Conservation (phyloP, 495 filamentous ascomycete genomes). For the Xylaria palmicola region DNA sequence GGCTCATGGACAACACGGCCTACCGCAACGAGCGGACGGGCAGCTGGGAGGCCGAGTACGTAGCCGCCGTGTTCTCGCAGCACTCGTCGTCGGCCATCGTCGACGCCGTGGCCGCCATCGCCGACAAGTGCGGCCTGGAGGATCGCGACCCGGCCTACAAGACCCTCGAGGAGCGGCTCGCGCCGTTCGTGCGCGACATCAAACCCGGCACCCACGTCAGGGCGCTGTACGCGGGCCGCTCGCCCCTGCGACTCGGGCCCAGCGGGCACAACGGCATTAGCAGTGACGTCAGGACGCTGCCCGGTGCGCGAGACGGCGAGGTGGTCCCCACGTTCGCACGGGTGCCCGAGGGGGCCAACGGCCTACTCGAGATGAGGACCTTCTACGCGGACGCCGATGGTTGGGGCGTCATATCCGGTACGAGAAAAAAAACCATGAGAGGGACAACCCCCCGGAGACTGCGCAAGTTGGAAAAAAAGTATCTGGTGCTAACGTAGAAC, state of each 20-base stretch:
- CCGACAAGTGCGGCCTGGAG: constrained; percentile 67
- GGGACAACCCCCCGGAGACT: no score
- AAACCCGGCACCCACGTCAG: constrained; percentile 65
- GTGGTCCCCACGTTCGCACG: constrained; percentile 45
- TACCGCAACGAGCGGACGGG: constrained; percentile 51
- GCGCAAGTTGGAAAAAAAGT: no score
- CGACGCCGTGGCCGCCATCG: constrained; percentile 66
- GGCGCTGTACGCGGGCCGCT: constrained; percentile 47
- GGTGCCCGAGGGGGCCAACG: constrained; percentile 46
- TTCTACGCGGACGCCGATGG: constrained; percentile 73
- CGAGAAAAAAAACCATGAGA: no score
- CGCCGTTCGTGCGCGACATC: constrained; percentile 74
- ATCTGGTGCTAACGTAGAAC: no score
- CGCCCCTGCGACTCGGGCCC: constrained; percentile 62
- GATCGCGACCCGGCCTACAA: constrained; percentile 60
- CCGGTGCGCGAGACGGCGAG: constrained; percentile 37
- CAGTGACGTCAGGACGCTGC: constrained; percentile 53
- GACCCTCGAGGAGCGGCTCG: constrained; percentile 67
- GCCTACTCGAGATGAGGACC: constrained; percentile 59
- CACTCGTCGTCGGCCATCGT: constrained; percentile 64
- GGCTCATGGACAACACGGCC: constrained; percentile 90
- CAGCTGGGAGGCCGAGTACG: constrained; percentile 75
- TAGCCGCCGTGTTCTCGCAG: constrained; percentile 74
- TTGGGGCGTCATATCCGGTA: constrained; percentile 82
- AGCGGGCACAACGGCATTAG: constrained; percentile 69